These are phyloP conservation scores for Panaeolus cyanescens DNA, from an alignment of 768 basidiomycete species.

Conservation along the genomic window DNA sequence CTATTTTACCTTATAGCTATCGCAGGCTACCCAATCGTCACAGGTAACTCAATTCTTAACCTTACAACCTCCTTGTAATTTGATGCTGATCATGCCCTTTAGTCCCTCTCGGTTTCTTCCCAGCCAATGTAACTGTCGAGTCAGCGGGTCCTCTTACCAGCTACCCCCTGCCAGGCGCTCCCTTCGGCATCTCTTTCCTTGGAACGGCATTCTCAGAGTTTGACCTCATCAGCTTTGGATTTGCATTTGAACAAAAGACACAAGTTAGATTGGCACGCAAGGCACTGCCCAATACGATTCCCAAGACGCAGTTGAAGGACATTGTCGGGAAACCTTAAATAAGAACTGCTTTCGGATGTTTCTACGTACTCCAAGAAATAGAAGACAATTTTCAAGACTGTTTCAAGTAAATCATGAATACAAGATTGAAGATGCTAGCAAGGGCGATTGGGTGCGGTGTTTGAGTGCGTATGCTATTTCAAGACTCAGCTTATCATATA, in stretches of 20 bases:
- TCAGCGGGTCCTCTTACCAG: slow-evolving; percentile 43
- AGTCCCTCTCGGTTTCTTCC: slow-evolving; percentile 66
- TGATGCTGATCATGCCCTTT: slow-evolving; percentile 2
- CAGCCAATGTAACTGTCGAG: slow-evolving; percentile 40
- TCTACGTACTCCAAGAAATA: background rate
- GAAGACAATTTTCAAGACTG: background rate
- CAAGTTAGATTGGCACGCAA: slow-evolving; percentile 47
- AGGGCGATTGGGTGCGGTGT: background rate
- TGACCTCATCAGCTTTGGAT: slow-evolving; percentile 56
- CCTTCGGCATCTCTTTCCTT: slow-evolving; percentile 64
- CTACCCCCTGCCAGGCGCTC: slow-evolving; percentile 56
- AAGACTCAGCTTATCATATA: background rate
- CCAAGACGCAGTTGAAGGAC: slow-evolving; percentile 49
- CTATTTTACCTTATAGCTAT: slow-evolving; percentile 39
- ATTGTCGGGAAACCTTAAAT: slow-evolving; percentile 25
- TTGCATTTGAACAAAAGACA: slow-evolving; percentile 68
- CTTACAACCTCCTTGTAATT: background rate
- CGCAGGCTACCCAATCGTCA: slow-evolving; percentile 67
- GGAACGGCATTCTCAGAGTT: slow-evolving; percentile 65
- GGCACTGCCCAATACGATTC: slow-evolving; percentile 56
- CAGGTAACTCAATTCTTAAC: slow-evolving; percentile 36
- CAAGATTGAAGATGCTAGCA: background rate
- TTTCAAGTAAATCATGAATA: too few species aligned
- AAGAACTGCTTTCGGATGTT: background rate
- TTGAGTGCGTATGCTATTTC: background rate